Conservation (phyloP, 1,284 basidiomycete genomes). For the Ustilago hordei region DNA sequence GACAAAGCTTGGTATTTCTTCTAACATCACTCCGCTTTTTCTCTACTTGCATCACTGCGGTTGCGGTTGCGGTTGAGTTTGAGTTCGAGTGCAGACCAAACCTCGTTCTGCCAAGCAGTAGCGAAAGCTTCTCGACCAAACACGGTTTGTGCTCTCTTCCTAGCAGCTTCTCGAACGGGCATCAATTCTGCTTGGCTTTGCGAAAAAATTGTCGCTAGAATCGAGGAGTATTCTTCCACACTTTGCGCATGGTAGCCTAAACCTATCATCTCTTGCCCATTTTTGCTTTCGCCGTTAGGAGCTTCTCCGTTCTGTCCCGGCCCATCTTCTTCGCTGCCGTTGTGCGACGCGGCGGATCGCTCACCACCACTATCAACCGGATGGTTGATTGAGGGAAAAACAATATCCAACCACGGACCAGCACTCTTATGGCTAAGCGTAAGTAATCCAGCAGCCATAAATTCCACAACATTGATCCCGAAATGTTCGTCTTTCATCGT, state of each 20-base stretch:
- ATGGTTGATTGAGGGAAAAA: slow-evolving; percentile 72
- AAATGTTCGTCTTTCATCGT: slow-evolving; percentile 99
- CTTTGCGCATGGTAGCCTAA: slow-evolving; percentile 73
- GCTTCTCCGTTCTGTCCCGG: no score
- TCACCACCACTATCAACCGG: background rate
- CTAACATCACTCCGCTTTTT: background rate
- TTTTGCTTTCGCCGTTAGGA: no score
- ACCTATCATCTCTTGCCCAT: background rate
- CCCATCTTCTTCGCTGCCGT: no score
- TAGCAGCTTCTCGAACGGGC: slow-evolving; percentile 70
- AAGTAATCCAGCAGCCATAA: slow-evolving; percentile 92
- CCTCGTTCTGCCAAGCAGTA: slow-evolving; percentile 24
- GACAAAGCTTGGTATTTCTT: no score
- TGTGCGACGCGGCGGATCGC: no score
- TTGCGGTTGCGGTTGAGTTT: background rate
- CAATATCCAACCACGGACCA: slow-evolving; percentile 90
- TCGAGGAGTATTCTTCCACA: slow-evolving; percentile 78
- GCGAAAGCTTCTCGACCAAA: slow-evolving; percentile 52
- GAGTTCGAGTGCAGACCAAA: slow-evolving; percentile 36
- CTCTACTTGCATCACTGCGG: background rate
- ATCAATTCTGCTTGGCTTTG: slow-evolving; percentile 70
- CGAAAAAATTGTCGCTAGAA: slow-evolving; percentile 79
- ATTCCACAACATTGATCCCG: slow-evolving; percentile 97
- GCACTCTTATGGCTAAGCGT: slow-evolving; percentile 93
- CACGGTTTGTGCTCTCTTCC: slow-evolving; percentile 67